Evolutionary conservation across 805 yeast species (phyloP).

Genomic region (Alloascoidea africana): DNA sequence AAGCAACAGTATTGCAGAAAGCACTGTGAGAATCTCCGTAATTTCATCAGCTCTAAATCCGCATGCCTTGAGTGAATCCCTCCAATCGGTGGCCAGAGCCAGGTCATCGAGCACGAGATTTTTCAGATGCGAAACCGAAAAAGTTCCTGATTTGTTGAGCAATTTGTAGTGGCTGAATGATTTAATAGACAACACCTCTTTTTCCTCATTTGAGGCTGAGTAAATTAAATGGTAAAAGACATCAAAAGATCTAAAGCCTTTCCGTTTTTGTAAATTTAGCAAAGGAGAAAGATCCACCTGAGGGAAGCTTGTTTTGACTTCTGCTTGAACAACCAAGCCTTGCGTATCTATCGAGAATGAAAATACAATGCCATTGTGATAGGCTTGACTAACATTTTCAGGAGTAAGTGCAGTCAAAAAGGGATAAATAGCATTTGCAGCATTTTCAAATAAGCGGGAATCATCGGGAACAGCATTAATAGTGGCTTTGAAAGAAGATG

Average conservation of each 20-base stretch:
- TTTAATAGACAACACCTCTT: slow-evolving; percentile 15
- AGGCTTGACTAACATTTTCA: slow-evolving; percentile 16
- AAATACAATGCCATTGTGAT: slow-evolving; percentile 19
- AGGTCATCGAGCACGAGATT: slow-evolving; percentile 20
- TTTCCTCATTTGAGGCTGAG: slow-evolving; percentile 15
- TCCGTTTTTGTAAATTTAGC: slow-evolving; percentile 10
- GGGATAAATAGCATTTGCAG: slow-evolving; percentile 20
- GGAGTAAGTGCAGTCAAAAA: slow-evolving; percentile 22
- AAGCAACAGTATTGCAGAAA: slow-evolving; percentile 22
- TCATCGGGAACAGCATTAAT: slow-evolving; percentile 19
- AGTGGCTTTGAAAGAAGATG: slow-evolving; percentile 15
- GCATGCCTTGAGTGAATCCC: slow-evolving; percentile 18
- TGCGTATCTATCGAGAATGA: slow-evolving; percentile 14
- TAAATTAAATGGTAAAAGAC: slow-evolving; percentile 21
- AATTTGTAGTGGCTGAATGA: slow-evolving; percentile 15
- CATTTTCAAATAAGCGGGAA: slow-evolving; percentile 17
- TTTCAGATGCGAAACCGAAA: slow-evolving; percentile 13
- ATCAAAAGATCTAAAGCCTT: slow-evolving; percentile 17
- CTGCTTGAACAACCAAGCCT: slow-evolving; percentile 17
- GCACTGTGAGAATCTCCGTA: slow-evolving; percentile 17
- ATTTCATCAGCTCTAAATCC: slow-evolving; percentile 17
- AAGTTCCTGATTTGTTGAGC: slow-evolving; percentile 13
- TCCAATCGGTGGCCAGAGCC: slow-evolving; percentile 24
- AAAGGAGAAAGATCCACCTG: slow-evolving; percentile 17
- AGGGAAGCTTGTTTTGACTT: slow-evolving; percentile 17